Conservation (phyloP, 2,329 filamentous ascomycete genomes). For the Penicillium sp. region DNA sequence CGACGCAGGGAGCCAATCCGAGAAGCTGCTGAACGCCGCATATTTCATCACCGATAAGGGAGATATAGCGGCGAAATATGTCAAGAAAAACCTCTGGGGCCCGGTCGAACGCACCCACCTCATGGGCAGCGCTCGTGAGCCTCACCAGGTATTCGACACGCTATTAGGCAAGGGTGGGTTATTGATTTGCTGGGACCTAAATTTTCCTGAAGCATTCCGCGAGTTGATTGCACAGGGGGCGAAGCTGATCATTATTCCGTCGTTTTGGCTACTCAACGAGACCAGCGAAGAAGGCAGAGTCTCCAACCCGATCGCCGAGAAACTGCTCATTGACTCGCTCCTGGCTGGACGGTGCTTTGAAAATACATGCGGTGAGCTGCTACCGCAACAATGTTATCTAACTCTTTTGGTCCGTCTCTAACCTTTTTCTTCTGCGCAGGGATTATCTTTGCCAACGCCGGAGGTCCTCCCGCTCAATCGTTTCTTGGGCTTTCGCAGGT, state of each 20-base stretch:
- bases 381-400: no score
- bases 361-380: neutral
- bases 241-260: neutral
- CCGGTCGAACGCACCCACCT: neutral
- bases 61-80: constrained; percentile 52
- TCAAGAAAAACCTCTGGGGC: constrained; percentile 42
- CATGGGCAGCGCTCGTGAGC: neutral
- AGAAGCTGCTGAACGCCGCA: constrained; percentile 50
- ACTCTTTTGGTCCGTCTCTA: neutral
- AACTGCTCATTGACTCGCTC: neutral
- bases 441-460: neutral
- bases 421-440: neutral
- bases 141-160: neutral
- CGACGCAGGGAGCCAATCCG: constrained; percentile 29
- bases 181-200: no score
- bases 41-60: constrained; percentile 56
- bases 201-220: no score
- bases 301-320: neutral
- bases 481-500: neutral
- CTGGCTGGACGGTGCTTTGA: neutral
- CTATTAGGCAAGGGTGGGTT: no score
- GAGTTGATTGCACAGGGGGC: neutral
- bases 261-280: neutral
- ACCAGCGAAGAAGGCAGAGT: neutral
- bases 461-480: neutral